phyloP scores from a whole-genome alignment of 495 filamentous ascomycete species.

The Arthonia radiata region DNA sequence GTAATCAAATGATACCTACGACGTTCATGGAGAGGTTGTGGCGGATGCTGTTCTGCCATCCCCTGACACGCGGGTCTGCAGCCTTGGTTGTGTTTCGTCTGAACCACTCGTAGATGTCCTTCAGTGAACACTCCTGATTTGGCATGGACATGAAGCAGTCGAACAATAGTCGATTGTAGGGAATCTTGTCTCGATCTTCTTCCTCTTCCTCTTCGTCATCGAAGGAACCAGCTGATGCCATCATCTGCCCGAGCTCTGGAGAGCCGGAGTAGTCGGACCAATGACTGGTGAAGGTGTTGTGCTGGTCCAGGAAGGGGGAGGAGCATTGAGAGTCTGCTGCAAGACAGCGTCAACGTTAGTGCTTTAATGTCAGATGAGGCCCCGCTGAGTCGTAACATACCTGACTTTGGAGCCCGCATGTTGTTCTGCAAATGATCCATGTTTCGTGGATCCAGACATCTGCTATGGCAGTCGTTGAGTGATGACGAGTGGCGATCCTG shows the following conservation, averaged over 20 bases:
- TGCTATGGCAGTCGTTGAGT: too few species aligned
- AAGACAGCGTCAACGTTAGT: not conserved
- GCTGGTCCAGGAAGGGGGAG: not conserved
- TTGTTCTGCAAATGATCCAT: too few species aligned
- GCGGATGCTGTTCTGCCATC: conserved; percentile 93
- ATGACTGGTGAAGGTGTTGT: not conserved
- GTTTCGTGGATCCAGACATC: too few species aligned
- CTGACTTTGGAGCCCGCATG: too few species aligned
- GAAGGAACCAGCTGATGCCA: conserved; percentile 1
- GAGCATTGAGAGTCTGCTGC: not conserved
- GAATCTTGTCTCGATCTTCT: conserved; percentile 19
- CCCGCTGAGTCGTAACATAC: too few species aligned
- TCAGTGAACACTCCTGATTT: conserved; percentile 44
- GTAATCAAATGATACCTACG: conserved; percentile 26
- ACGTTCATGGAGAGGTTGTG: conserved; percentile 95
- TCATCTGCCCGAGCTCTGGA: conserved; percentile 4
- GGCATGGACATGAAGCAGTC: conserved; percentile 41
- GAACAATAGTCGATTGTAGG: conserved; percentile 70
- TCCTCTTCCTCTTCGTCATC: conserved; percentile 11
- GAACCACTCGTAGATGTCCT: conserved; percentile 85
- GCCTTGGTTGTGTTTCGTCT: conserved; percentile 54
- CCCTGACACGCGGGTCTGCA: conserved; percentile 29
- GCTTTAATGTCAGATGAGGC: not conserved
- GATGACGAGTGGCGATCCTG: too few species aligned
- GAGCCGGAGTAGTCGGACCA: not conserved